phyloP scores from a whole-genome alignment of 208 protist species.

The Leishmania guyanensis region DNA sequence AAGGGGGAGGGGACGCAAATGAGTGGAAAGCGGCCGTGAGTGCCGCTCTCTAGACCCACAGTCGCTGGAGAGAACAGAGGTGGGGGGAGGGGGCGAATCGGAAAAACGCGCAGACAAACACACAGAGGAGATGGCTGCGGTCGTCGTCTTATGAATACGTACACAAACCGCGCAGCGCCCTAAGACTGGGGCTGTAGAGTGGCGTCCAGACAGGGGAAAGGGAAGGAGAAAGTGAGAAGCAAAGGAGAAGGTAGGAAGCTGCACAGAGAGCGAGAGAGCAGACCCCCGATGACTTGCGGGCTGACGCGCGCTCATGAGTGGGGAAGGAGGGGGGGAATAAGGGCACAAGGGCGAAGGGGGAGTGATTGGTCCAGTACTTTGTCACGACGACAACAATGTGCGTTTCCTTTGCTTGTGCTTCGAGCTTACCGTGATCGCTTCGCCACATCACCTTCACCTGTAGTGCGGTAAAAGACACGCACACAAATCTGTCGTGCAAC shows the following conservation, averaged over 20 bases:
- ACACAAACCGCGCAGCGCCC: neutral
- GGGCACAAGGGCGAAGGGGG: neutral
- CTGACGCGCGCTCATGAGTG: neutral
- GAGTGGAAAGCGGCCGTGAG: neutral
- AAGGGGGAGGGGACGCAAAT: neutral
- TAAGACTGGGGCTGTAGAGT: neutral
- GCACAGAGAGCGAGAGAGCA: neutral
- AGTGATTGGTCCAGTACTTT: neutral
- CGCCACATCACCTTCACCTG: neutral
- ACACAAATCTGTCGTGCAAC: neutral
- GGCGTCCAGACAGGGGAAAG: neutral
- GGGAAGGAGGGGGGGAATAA: neutral
- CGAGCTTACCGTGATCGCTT: neutral
- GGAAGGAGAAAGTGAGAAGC: neutral
- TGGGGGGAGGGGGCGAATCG: neutral
- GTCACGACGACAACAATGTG: neutral
- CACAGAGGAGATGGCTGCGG: neutral
- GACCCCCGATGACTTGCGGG: too few relatives aligned
- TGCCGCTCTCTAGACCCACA: neutral
- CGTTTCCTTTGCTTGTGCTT: neutral
- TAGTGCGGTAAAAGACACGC: neutral
- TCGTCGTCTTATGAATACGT: neutral
- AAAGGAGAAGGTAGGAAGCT: neutral
- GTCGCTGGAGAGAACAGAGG: neutral
- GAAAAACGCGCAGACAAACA: neutral